Evolutionary conservation across 1,139 yeast genomes (phyloP), one percentile per base, ranked within the genome.

Genomic region (Blastobotrys buckinghamii): DNA sequence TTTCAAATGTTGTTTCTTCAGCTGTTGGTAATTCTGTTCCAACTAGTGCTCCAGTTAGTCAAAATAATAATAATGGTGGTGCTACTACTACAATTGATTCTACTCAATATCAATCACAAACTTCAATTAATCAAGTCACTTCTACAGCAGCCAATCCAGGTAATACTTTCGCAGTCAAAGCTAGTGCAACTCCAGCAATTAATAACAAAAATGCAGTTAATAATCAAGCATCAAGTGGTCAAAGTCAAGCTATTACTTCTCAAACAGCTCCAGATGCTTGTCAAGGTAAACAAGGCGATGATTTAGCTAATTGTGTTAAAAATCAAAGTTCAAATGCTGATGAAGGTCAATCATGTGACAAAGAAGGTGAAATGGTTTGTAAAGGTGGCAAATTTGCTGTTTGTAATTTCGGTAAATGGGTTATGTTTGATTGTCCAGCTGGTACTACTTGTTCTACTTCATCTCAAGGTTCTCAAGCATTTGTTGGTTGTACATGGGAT

Each of bases 381-480:
- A 58, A 70, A 15, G 67, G 68, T 53, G 82, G 81, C 44, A 55
- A 67, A 38, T 72, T 75, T 55, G 79, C 83, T 15, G 65, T 78
- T 35, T 81, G 85, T 65, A 71, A 76, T 58, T 71, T 67, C 57
- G 79, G 79, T 39, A 52, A 63, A 20, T 81, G 86, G 85, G 80
- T 77, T 16, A 59, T 60, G 22, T 71, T 73, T 59, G 71, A 65
- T 37, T 81, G 87, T 64, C 76, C 83, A 9, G 65, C 74, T 2
- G 82, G 84, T 42, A 79, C 85, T 5, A 71, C 77, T 1, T 81
- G 86, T 64, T 72, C 68, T 53, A 82, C 84, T 19, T 69, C 68
- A 53, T 71, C 67, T 38, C 59, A 60, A 43, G 70, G 56, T 27
- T 39, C 54, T 66, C 49, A 52, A 40, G 57, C 55, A 32, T 51